Evolutionary conservation across 2,329 filamentous ascomycete species (phyloP).

Genomic region (Blastomyces emzantsi): DNA sequence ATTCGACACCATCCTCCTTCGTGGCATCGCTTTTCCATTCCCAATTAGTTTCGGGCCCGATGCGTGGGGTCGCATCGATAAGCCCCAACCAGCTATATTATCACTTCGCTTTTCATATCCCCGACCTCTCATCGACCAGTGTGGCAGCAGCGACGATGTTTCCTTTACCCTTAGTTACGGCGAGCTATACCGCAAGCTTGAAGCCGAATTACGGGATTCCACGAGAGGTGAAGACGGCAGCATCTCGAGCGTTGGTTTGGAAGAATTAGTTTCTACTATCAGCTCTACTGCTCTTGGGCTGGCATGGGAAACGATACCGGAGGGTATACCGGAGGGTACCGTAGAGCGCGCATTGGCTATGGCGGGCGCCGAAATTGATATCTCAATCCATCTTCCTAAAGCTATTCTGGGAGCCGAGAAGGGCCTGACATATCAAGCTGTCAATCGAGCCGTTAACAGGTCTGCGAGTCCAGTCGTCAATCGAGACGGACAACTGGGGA

Average conservation of each 20-base stretch:
- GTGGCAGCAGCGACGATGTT: constrained; percentile 38
- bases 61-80: constrained; percentile 38
- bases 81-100: constrained; percentile 38
- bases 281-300: background rate
- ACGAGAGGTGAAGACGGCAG: background rate
- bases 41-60: constrained; percentile 36
- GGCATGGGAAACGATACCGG: background rate
- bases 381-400: constrained; percentile 36
- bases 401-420: constrained; percentile 36
- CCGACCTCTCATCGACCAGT: constrained; percentile 28
- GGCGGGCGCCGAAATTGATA: constrained; percentile 30
- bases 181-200: constrained; percentile 37
- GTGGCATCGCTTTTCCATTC: constrained; percentile 37
- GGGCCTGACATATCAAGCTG: constrained; percentile 33
- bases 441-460: constrained; percentile 20
- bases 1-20: constrained; percentile 29
- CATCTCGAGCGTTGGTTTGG: background rate
- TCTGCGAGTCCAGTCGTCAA: constrained; percentile 21
- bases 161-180: constrained; percentile 41
- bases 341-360: background rate
- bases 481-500: constrained; percentile 13
- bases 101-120: constrained; percentile 38
- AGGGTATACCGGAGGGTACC: background rate
- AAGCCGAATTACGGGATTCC: constrained; percentile 22
- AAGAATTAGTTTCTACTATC: background rate